These are phyloP conservation scores for Mycena chlorophos DNA, from an alignment of 768 basidiomycete species.

Conservation along the genomic window DNA sequence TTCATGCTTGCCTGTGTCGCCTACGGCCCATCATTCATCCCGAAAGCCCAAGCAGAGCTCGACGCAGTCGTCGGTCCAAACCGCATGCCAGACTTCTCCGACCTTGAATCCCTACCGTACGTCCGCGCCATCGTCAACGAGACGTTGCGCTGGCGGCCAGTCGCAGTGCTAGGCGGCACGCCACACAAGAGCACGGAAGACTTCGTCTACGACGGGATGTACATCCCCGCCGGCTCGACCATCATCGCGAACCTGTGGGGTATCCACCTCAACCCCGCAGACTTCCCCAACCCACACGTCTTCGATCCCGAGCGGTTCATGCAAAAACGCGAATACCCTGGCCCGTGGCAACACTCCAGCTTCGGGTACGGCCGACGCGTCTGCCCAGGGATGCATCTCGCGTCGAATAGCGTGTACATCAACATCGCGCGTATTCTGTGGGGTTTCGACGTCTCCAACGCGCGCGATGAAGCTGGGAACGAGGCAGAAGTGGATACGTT, in stretches of 20 bases:
- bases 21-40: slow-evolving; percentile 30
- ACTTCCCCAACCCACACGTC: slow-evolving; percentile 20
- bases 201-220: slow-evolving; percentile 41
- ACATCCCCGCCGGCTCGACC: slow-evolving; percentile 39
- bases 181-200: slow-evolving; percentile 41
- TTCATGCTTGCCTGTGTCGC: slow-evolving; percentile 33
- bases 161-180: slow-evolving; percentile 35
- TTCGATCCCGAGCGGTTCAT: slow-evolving; percentile 23
- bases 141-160: slow-evolving; percentile 38
- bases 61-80: slow-evolving; percentile 37
- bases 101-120: slow-evolving; percentile 37
- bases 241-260: slow-evolving; percentile 36
- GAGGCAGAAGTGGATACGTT: slow-evolving; percentile 19
- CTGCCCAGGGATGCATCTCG: slow-evolving; percentile 17
- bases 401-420: slow-evolving; percentile 16
- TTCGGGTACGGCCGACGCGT: slow-evolving; percentile 22
- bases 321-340: slow-evolving; percentile 20
- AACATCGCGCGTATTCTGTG: slow-evolving; percentile 21
- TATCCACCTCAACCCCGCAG: slow-evolving; percentile 17
- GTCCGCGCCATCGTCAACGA: slow-evolving; percentile 41
- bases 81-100: slow-evolving; percentile 39
- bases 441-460: slow-evolving; percentile 17
- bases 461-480: slow-evolving; percentile 11
- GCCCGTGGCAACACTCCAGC: slow-evolving; percentile 22
- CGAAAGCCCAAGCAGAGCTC: slow-evolving; percentile 40